Percentiles rank a stretch among this genome's conserved stretches.
Conservation (phyloP, 2,329 filamentous ascomycete genomes). For the Pyrenochaeta sp. region DNA sequence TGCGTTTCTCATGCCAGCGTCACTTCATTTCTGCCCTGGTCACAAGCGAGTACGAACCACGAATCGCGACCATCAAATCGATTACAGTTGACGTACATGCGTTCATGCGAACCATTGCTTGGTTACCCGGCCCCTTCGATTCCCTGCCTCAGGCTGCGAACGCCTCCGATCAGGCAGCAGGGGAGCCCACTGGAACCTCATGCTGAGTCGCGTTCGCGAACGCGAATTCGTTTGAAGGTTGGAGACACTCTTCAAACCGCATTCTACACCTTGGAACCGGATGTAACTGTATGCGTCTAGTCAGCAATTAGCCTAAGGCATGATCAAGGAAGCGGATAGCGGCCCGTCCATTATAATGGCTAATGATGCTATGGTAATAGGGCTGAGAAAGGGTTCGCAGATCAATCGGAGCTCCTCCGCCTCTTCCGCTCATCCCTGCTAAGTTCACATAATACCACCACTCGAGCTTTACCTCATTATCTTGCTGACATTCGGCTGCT, state of each 20-base stretch:
- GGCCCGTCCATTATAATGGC: neutral
- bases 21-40: too few relatives aligned
- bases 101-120: conserved; percentile 9
- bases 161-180: neutral
- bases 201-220: neutral
- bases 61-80: neutral
- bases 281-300: neutral
- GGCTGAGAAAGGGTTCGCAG: conserved; percentile 1
- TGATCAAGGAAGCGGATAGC: neutral
- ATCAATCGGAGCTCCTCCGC: neutral
- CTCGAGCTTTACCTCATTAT: neutral
- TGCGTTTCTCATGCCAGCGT: neutral
- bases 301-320: neutral
- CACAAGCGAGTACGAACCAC: neutral
- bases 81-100: neutral
- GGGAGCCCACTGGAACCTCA: neutral
- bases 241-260: neutral
- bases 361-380: neutral
- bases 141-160: conserved; percentile 8
- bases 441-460: neutral
- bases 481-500: neutral
- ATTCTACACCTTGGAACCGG: neutral
- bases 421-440: neutral
- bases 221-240: neutral
- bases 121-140: conserved; percentile 4